These are phyloP conservation scores for Pseudocercospora fijiensis DNA, from an alignment of 2,329 filamentous ascomycete species.

Conservation along the genomic window DNA sequence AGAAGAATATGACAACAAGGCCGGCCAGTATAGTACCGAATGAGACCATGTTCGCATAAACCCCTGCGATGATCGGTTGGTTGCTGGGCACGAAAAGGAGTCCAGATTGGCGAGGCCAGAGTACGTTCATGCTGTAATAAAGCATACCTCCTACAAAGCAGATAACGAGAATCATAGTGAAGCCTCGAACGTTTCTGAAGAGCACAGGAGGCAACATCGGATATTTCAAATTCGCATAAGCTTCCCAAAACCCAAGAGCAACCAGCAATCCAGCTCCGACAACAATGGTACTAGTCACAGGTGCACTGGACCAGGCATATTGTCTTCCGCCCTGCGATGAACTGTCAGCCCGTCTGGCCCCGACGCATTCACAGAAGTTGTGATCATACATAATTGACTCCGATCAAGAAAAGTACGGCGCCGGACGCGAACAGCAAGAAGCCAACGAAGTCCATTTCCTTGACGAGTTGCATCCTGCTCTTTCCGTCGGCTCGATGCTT, in stretches of 20 bases:
- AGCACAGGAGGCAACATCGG: conserved; percentile 19
- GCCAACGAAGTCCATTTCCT: conserved; percentile 53
- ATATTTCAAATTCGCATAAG: conserved; percentile 16
- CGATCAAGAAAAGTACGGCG: conserved; percentile 16
- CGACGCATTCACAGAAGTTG: background rate
- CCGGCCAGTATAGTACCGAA: conserved; percentile 80
- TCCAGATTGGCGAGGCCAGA: conserved; percentile 20
- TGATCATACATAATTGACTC: conserved; percentile 14
- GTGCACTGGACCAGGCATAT: conserved; percentile 18
- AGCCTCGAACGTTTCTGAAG: conserved; percentile 20
- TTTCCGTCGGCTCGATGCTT: conserved; percentile 36
- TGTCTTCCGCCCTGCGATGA: conserved; percentile 14
- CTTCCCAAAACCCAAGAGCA: conserved; percentile 18
- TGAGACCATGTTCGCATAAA: conserved; percentile 22
- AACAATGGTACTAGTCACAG: conserved; percentile 16
- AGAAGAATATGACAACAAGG: conserved; percentile 59
- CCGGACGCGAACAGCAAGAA: conserved; percentile 30
- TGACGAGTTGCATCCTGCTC: conserved; percentile 36
- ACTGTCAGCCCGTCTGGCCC: background rate
- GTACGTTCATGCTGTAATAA: conserved; percentile 22
- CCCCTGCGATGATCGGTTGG: conserved; percentile 20
- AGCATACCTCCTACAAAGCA: conserved; percentile 22
- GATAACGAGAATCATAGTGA: conserved; percentile 19
- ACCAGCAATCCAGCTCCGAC: conserved; percentile 18
- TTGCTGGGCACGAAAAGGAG: conserved; percentile 17